Base-by-base conservation (phyloP, 768 basidiomycete species). In the Suillus lakei region DNA sequence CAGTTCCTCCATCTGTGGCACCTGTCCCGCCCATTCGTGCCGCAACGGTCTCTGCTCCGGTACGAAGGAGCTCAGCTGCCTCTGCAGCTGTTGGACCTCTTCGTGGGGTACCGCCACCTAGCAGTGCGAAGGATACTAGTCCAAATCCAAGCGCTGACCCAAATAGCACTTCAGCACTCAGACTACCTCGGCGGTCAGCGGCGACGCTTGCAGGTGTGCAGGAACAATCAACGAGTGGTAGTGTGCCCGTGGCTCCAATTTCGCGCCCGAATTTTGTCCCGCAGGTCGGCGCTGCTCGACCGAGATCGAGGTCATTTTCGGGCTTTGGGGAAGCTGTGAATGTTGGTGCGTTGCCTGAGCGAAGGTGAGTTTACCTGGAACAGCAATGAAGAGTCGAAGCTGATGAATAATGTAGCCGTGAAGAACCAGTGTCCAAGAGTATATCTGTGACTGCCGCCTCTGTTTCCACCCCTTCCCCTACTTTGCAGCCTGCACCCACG, bases 271-370 rank as follows among this genome's bases (percentile, higher is more conserved):
- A 90, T 55, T 92, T 93, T 70, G 81, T 86, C 64, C 91, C 92
- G 0, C 83, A 83, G 63, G 80, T 79, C 10, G 80, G 82, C 8
- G 80, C 80, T 3, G 69, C 79, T 10, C 78, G 92, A 7, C 85
- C 84, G 16, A 77, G 85, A 6, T 93, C 92, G 5, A 75, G 91
- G 59, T 92, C 91, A 26, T 94, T 94, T 72, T 93, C 91, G 10
- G 89, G 86, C 3, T 89, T 92, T 75, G 84, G 86, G 60, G 79
- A 82, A 5, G 69, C 74, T 5, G 62, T 61, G 1, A 54, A 61
- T 58, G n/a, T 15, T 5, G 41, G 60, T 9, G 1, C 10, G 30
- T 58, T 54, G 15, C 66, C 34, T 21, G 64, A 68, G 26, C 67
- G 18, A 53, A 73, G 72, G 77, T 77, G 9, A 32, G 72, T 65